phyloP scores from a whole-genome alignment of 345 rosid species.

The Hevea brasiliensis region DNA sequence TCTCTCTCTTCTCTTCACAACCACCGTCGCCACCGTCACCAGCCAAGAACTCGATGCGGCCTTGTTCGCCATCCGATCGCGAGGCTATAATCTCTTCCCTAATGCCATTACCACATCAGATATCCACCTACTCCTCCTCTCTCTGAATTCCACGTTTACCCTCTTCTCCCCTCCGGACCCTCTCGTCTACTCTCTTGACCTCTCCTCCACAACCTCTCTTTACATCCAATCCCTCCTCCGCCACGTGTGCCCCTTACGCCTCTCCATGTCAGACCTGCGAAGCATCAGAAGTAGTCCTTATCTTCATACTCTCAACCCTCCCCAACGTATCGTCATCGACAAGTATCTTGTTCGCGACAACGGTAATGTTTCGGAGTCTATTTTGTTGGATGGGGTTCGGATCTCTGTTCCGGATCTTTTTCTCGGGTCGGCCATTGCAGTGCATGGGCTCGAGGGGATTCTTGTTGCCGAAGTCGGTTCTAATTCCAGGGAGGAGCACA shows the following conservation, averaged over 20 bases:
- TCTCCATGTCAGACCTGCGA: constrained; percentile 18
- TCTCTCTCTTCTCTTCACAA: not conserved
- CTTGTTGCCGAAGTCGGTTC: constrained; percentile 21
- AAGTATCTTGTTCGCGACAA: constrained; percentile 7
- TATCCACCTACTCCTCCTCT: constrained; percentile 28
- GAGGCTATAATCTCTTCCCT: constrained; percentile 39
- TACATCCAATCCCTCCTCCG: constrained; percentile 28
- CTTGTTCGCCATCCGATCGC: constrained; percentile 30
- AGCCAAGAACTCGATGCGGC: constrained; percentile 32
- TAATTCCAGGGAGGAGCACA: not conserved
- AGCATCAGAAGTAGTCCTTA: constrained; percentile 8
- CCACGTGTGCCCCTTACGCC: constrained; percentile 31
- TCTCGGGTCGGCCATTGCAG: constrained; percentile 25
- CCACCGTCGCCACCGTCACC: constrained; percentile 2
- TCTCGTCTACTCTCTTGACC: constrained; percentile 34
- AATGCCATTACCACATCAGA: constrained; percentile 38
- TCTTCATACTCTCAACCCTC: constrained; percentile 29
- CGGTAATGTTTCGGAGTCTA: constrained; percentile 12
- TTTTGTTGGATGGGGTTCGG: constrained; percentile 25
- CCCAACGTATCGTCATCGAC: constrained; percentile 6
- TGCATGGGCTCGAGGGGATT: constrained; percentile 42
- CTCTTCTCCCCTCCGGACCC: constrained; percentile 37
- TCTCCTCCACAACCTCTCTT: constrained; percentile 27
- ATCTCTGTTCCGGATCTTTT: constrained; percentile 36
- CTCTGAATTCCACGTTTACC: not conserved